Evolutionary conservation across 2,329 filamentous ascomycete species (phyloP).

Genomic region (Aspergillus novofumigatus): DNA sequence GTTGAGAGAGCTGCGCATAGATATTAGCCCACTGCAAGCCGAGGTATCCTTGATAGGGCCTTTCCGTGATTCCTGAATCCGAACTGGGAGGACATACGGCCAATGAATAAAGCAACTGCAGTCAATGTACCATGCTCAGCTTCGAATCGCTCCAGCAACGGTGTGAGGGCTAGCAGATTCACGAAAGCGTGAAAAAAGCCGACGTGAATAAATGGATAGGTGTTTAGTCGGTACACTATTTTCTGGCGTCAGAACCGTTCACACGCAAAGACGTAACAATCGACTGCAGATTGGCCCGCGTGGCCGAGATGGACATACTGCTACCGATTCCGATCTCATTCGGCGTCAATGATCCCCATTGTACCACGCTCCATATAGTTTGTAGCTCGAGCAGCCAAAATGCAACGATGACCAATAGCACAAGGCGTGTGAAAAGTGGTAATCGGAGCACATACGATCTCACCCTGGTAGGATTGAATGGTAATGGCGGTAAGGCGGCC

Average conservation of each 20-base stretch:
- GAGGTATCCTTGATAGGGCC: not conserved
- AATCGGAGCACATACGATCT: conserved; percentile 78
- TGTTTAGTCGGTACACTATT: conserved; percentile 86
- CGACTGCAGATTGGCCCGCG: not conserved
- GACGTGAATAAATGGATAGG: conserved; percentile 81
- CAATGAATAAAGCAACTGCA: conserved; percentile 81
- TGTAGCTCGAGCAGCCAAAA: conserved; percentile 69
- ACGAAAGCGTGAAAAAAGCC: conserved; percentile 75
- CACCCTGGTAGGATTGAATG: conserved; percentile 68
- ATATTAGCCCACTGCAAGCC: conserved; percentile 14
- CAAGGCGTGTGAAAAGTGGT: conserved; percentile 77
- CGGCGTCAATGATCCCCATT: conserved; percentile 78
- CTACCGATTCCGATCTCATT: conserved; percentile 66
- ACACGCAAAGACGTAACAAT: not conserved
- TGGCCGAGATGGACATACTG: conserved; percentile 52
- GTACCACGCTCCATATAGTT: conserved; percentile 64
- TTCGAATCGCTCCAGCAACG: conserved; percentile 92
- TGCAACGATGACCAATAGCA: conserved; percentile 61
- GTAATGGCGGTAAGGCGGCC: conserved; percentile 48
- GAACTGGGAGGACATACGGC: conserved; percentile 60
- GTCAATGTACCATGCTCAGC: conserved; percentile 86
- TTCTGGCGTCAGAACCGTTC: not conserved
- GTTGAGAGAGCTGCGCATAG: conserved; percentile 63
- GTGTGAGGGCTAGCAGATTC: conserved; percentile 75
- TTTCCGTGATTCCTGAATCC: not conserved